Evolutionary conservation across 2,329 filamentous ascomycete species (phyloP), one percentile per base, ranked within the genome.

Genomic region (Aureobasidium sp.): DNA sequence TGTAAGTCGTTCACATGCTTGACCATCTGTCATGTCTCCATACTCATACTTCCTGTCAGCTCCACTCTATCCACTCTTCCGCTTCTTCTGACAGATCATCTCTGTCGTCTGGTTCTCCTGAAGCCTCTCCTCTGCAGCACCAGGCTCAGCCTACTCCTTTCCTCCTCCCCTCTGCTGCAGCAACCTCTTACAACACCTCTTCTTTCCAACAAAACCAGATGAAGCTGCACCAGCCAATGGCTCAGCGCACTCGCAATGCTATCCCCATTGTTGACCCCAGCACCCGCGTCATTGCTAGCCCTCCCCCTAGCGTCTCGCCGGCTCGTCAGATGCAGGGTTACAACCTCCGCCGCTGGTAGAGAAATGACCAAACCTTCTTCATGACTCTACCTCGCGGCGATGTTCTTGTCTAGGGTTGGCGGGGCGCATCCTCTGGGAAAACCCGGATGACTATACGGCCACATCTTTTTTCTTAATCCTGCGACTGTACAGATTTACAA

Each of bases 211-310:
- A 64, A 59, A 64, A 62, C 54, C 58, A 82, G 71, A 77, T 91
- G 63, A 96, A 95, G 75, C 78, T 94, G 58, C 89, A 95, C 72
- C 91, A 96, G 76, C 89, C 90, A 57, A 79, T 90, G 57, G 88
- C 90, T 57, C 88, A 90, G 59, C 88, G 93, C 62, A 83, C 86
- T 55, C 88, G 90, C 71, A 97, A 96, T 70, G 89, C 93, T 65
- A 97, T 97, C 61, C 91, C 91, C 56, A 98, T 98, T 69, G 88
- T 97, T 72, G 95, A 98, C 77, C 93, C 93, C 52, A 87, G 81
- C 62, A 96, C 91, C 54, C 90, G 93, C 66, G 83, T 90, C 65
- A 85, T 96, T 76, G 84, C 89, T 54, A 95, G 89, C 74, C 91
- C 91, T 61, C 89, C 91, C 22, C 85, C 85, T 58, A 83, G 79